Evolutionary conservation across 257 asterid genomes (phyloP), one percentile per base, ranked within the genome.

Genomic region (Fraxinus anomala): DNA sequence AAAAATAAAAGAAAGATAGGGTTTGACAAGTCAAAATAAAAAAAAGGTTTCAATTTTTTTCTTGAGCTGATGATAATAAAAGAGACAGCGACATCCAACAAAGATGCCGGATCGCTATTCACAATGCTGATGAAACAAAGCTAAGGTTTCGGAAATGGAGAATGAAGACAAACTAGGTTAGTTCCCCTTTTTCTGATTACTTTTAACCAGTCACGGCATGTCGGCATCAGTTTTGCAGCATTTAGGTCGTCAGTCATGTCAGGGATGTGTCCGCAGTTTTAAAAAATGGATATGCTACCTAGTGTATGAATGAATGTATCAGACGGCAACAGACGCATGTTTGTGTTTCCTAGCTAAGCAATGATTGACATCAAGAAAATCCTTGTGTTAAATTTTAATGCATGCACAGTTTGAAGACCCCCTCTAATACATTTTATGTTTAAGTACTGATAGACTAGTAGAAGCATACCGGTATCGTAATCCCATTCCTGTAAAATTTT

Each of bases 401-500:
- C 11, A 19, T n/a, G 66, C 66, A 17, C 66, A 56, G 26, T 56
- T n/a, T n/a, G 24, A 56, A n/a, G 68, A 24, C 34, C 6, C 5
- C 17, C 3, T 61, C 31, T 23, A n/a, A 2, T n/a, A 61, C 49
- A 10, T 61, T 61, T 5, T 61, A 8, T 6, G 23, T 10, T 61
- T 21, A 61, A 23, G 33, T 24, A 61, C 17, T 24, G 17, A 24
- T 26, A 24, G 17, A 63, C 28, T 16, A 63, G 19, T 77, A 72
- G 76, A 85, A 75, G 80, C 96, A 90, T 85, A 95, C 99, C 72
- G 89, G 88, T 56, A 95, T 93, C 39, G 94, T 87, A 79, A 89
- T 85, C 67, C 98, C 99, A 75, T 89, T 93, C 85, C 97, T 91
- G 85, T 81, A 51, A 80, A 95, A 95, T 70, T 91, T 89, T 33